phyloP scores from a whole-genome alignment of 495 filamentous ascomycete species.

The Chaetomium tenue region DNA sequence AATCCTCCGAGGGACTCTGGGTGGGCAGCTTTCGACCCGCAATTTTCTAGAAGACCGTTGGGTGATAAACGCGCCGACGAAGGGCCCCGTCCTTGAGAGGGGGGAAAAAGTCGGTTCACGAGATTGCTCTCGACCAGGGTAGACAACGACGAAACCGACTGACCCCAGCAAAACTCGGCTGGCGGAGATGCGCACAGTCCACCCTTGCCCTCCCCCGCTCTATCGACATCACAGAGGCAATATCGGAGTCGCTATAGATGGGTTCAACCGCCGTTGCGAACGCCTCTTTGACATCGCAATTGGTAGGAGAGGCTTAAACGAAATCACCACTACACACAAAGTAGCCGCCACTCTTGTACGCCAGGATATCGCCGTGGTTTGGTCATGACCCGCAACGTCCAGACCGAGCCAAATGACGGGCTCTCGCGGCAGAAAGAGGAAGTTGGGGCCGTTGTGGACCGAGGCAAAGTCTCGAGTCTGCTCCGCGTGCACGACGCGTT shows the following conservation, averaged over 20 bases:
- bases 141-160: conserved; percentile 22
- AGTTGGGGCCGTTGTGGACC: conserved; percentile 21
- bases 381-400: conserved; percentile 11
- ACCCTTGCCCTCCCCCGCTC: conserved; percentile 11
- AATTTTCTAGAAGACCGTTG: conserved; percentile 52
- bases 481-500: conserved; percentile 20
- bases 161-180: conserved; percentile 47
- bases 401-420: conserved; percentile 10
- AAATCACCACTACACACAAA: conserved; percentile 29
- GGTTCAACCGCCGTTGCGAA: conserved; percentile 30
- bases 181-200: conserved; percentile 35
- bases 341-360: conserved; percentile 13
- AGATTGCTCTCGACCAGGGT: conserved; percentile 41
- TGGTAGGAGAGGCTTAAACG: conserved; percentile 31
- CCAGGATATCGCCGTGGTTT: conserved; percentile 10
- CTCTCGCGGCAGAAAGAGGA: conserved; percentile 16
- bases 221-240: conserved; percentile 19
- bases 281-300: conserved; percentile 29
- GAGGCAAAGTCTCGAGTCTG: conserved; percentile 18
- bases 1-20: conserved; percentile 45
- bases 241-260: conserved; percentile 34
- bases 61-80: conserved; percentile 45
- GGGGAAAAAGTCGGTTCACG: conserved; percentile 39
- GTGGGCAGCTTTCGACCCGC: conserved; percentile 35
- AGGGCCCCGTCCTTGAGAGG: conserved; percentile 31